Base-by-base conservation (phyloP, 1,284 basidiomycete species). In the Boletus mariae region DNA sequence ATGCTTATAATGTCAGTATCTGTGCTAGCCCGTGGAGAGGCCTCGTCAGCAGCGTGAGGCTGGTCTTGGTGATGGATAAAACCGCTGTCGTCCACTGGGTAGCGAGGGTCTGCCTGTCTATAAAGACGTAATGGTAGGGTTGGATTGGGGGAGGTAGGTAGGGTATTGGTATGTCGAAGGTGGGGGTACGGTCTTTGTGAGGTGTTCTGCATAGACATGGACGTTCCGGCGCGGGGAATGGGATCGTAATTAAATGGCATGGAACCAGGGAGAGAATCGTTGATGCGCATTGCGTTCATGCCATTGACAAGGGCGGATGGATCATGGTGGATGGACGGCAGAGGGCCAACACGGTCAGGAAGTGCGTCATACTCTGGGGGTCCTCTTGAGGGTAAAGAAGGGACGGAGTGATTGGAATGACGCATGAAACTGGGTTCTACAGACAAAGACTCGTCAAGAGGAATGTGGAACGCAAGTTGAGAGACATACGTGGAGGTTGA, bases 221-320 rank as follows among this genome's bases (percentile, higher is more conserved):
- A 68, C 11, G 70, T 69, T 35, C 58, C 69, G 8, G 67, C 60
- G 37, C 68, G 68, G 44, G 58, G 67, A 35, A 68, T 57, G 32
- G 62, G 69, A 52, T 68, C 66, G 40, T 64, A 49, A 23, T 51
- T 34, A 47, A 59, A 64, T 13, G 58, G 54, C 55, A 56, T 54
- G 41, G 61, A 53, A 38, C 61, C 57, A 7, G 56, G 20, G 20
- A 20, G 20, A 20, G 20, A 20, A 26, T 56, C 68, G 35, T 47
- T 51, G 29, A 71, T 42, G 37, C 51, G 68, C 66, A 68, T 62
- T 44, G 65, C 45, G 12, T 60, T 67, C 68, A 68, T 65, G 52
- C 53, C 38, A 40, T 65, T 60, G n/a, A 46, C 65, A 23, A 68
- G 57, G 44, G 53, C 51, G 1, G 65, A 67, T 35, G 64, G 4